Evolutionary conservation across 2,329 filamentous ascomycete genomes (phyloP), one percentile per base, ranked within the genome.

Genomic region (Hypocrella siamensis): DNA sequence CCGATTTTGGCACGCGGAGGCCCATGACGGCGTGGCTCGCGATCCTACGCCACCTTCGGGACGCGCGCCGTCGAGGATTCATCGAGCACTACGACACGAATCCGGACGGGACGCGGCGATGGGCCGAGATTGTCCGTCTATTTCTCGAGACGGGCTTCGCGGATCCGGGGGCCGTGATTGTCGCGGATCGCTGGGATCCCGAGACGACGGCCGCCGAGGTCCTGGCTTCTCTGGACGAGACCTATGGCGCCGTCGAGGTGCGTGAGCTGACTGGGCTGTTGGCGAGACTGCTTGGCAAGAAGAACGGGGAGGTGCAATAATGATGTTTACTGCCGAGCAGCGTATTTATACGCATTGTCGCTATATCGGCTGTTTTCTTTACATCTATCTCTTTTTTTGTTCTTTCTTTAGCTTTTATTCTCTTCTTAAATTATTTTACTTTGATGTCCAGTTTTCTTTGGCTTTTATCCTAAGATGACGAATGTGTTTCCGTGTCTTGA

Each of bases 1-100:
- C 22, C 6, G 39, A 47, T 19, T 50, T 52, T 24, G 35, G 17
- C 18, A 47, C 43, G 1, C 37, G 31, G 2, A 24, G 34, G n/a
- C 21, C 31, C 1, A 38, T 31, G 6, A 54, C 50, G 1, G 39
- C 50, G 1, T 54, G 51, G 51, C 28, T 51, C 14, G 31, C 44
- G 8, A 22, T 50, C 5, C 41, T 54, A 19, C 41, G 48, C 0
- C 48, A 52, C 22, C 31, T 53, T 5, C 42, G 51, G 0, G 47
- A 52, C 17, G 48, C 51, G 1, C 38, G 37, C 11, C 40, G 49
- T 11, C 36, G 51, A 6, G 43, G 39, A 2, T 54, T 47, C 45
- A 53, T 54, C 8, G 41, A 46, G 21, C 37, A 40, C 5, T 51
- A 50, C 17, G 50, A 53, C 19, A 31, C 39, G 7, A 39, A 49